These are phyloP conservation scores for Trichoderma oligosporum DNA, from an alignment of 2,329 filamentous ascomycete genomes.

Conservation along the genomic window DNA sequence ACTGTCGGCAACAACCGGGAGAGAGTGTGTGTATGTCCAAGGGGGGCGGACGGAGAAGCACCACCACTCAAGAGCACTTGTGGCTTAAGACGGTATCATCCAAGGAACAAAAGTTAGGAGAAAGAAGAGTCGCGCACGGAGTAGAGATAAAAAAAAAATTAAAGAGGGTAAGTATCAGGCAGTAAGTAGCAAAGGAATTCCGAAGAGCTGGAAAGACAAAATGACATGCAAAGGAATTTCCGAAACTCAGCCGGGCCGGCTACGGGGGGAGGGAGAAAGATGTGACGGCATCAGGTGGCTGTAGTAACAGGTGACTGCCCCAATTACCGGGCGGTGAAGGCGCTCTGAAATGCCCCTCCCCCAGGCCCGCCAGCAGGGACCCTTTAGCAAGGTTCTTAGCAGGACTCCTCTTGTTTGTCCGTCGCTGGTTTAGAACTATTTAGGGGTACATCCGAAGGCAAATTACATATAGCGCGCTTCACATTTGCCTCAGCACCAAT, in stretches of 20 bases:
- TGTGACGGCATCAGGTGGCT: constrained; percentile 25
- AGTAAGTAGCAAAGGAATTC: background rate
- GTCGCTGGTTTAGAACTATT: background rate
- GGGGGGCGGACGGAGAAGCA: background rate
- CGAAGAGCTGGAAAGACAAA: background rate
- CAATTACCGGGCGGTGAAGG: constrained; percentile 9
- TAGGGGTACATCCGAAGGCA: background rate
- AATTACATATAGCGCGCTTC: background rate
- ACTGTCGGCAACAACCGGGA: background rate
- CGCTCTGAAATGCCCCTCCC: background rate
- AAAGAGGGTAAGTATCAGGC: background rate
- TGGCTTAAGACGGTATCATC: background rate
- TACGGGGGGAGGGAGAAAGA: background rate
- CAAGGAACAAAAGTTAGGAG: background rate
- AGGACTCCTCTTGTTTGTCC: too few species aligned
- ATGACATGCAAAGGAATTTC: constrained; percentile 1
- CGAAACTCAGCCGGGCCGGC: constrained; percentile 11
- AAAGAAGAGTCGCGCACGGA: background rate
- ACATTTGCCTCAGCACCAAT: background rate
- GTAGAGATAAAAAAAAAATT: background rate
- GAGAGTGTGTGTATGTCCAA: background rate
- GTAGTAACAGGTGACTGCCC: constrained; percentile 19
- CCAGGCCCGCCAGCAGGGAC: constrained; percentile 6
- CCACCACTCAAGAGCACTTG: background rate
- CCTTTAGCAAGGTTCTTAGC: too few species aligned